A percentile compares a stretch with the other conserved stretches of the same genome.
Conservation (phyloP, 805 yeast species). For the Ascoidea asiatica region DNA sequence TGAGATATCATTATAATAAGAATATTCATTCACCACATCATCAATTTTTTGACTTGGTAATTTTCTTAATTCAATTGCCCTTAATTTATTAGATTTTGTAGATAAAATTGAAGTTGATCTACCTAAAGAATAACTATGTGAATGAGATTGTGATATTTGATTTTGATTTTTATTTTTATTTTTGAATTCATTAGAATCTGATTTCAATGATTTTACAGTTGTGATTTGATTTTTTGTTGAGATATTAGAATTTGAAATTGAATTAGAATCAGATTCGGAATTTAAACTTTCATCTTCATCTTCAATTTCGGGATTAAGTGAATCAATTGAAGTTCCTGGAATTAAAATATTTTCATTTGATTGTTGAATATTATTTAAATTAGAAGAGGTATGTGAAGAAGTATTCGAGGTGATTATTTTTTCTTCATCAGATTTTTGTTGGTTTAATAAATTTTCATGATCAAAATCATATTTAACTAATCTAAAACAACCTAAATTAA, state of each 20-base stretch:
- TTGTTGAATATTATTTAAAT: slow-evolving; percentile 3
- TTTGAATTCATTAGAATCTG: not conserved
- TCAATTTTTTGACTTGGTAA: slow-evolving; percentile 26
- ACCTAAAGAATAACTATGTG: not conserved
- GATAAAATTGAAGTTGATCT: not conserved
- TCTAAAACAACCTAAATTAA: slow-evolving; percentile 63
- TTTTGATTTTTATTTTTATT: not conserved
- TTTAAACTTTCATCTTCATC: not conserved
- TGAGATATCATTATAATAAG: too few relatives aligned
- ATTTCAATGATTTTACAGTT: not conserved
- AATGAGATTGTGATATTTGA: not conserved
- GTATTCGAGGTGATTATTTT: slow-evolving; percentile 7
- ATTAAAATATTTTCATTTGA: not conserved
- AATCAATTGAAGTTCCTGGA: not conserved
- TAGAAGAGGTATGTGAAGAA: not conserved
- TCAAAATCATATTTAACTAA: slow-evolving; percentile 61
- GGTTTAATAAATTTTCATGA: slow-evolving; percentile 15
- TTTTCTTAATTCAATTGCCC: slow-evolving; percentile 10
- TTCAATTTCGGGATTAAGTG: slow-evolving; percentile 4
- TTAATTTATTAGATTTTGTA: slow-evolving; percentile 1
- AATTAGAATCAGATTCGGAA: not conserved
- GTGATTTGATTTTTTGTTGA: not conserved
- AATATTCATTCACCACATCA: slow-evolving; percentile 32
- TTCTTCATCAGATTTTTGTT: slow-evolving; percentile 11
- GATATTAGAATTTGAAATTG: not conserved